Conservation (phyloP, 73 alveolate species). For the Urostyla sp. region DNA sequence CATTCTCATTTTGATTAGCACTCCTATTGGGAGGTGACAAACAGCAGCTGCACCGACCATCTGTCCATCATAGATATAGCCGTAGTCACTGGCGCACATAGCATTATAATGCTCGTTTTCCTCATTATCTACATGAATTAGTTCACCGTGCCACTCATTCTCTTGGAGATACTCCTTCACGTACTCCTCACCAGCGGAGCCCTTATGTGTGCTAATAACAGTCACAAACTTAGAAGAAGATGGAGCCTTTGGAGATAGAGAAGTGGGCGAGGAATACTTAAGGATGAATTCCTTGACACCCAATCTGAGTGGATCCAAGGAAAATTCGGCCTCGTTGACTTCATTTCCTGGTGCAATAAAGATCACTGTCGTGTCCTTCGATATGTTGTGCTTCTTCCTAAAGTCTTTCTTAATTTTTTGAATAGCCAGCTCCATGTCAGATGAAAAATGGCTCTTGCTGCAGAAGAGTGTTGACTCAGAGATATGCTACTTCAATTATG, state of each 20-base stretch:
- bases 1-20: constrained; percentile 65
- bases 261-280: constrained; percentile 72
- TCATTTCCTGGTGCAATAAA: constrained; percentile 75
- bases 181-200: constrained; percentile 49
- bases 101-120: constrained; percentile 70
- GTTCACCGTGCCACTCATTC: constrained; percentile 61
- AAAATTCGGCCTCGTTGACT: constrained; percentile 59
- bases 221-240: constrained; percentile 58
- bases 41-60: constrained; percentile 65
- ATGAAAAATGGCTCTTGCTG: constrained; percentile 30
- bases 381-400: constrained; percentile 55
- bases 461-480: constrained; percentile 15
- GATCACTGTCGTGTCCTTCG: constrained; percentile 30
- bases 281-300: constrained; percentile 66
- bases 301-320: constrained; percentile 43
- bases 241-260: constrained; percentile 66
- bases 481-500: constrained; percentile 33
- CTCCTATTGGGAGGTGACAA: constrained; percentile 61
- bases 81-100: constrained; percentile 70
- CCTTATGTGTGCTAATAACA: constrained; percentile 51
- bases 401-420: constrained; percentile 27
- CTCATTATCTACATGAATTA: constrained; percentile 48
- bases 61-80: constrained; percentile 67
- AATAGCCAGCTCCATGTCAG: constrained; percentile 51
- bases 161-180: constrained; percentile 36